Percentiles rank a stretch among this genome's conserved stretches.
These are phyloP conservation scores for Thalassiosira ordinaria DNA, from an alignment of 352 stramenopile genomes.

Conservation along the genomic window DNA sequence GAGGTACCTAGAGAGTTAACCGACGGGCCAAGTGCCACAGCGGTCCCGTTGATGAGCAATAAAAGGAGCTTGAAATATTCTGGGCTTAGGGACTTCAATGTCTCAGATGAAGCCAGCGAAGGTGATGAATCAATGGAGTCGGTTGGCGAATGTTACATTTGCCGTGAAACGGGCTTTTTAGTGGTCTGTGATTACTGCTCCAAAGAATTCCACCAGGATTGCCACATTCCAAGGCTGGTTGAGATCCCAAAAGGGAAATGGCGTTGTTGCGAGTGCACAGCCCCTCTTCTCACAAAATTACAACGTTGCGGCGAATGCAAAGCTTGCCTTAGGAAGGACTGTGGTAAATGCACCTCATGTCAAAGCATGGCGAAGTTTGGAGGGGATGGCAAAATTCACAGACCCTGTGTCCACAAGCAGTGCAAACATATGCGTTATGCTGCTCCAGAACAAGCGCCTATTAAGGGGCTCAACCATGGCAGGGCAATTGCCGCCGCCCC, in stretches of 20 bases:
- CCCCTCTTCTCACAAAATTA: background rate
- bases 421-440: slow-evolving; percentile 14
- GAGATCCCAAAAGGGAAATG: slow-evolving; percentile 8
- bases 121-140: background rate
- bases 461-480: too few species aligned
- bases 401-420: background rate
- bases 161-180: background rate
- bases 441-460: slow-evolving; percentile 15
- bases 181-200: slow-evolving; percentile 24
- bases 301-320: slow-evolving; percentile 19
- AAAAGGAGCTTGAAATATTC: background rate
- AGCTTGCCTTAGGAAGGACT: slow-evolving; percentile 4
- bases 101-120: background rate
- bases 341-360: slow-evolving; percentile 14
- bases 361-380: slow-evolving; percentile 5
- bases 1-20: too few species aligned
- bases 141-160: background rate
- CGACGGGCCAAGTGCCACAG: too few species aligned
- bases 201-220: slow-evolving; percentile 15
- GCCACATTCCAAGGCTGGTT: slow-evolving; percentile 16
- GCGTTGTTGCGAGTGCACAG: slow-evolving; percentile 16
- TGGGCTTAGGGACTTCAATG: background rate
- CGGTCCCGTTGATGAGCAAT: background rate
- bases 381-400: background rate
- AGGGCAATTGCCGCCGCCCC: too few species aligned